Evolutionary conservation across 805 yeast species (phyloP), one percentile per base, ranked within the genome.

Genomic region (Hanseniaspora lachancei): DNA sequence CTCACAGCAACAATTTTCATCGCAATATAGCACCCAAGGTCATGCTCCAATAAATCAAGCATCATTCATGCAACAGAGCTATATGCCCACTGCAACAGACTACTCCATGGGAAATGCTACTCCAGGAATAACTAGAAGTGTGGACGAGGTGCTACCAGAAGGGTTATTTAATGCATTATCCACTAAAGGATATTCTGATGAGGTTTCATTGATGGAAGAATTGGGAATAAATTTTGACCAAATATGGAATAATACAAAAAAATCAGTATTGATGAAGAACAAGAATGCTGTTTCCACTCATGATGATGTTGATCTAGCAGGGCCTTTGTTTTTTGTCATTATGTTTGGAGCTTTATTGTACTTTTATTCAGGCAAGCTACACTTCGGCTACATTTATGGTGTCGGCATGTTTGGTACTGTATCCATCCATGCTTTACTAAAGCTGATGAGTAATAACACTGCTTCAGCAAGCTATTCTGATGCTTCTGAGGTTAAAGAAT

Each of bases 361-460:
- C 54, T 72, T 91, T 51, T 74, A 89, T 46, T 82, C 95, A 1
- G 97, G 98, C 5, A 93, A 91, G 68, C 86, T 91, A 16, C 97
- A 93, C 68, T 93, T 93, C 66, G 97, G 97, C 2, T 93, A 93
- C 68, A 86, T 93, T 50, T 93, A 93, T 65, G 97, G 98, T 41
- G 95, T 93, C 43, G 97, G 96, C 0, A 70, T 93, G 44, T 81
- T 91, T 62, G 98, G 98, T 18, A 84, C 95, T 1, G 66, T 87
- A 16, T 81, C 95, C 35, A 77, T 89, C 60, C 97, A 89, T 69
- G 78, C 79, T 62, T 73, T 93, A 58, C 84, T 95, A 68, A 89
- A 85, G 66, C 74, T 88, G 59, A 93, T 93, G 98, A 81, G 95
- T 57, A 78, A 77, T 56, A 75, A 74, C 47, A 71, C 73, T 2